These are phyloP conservation scores for Fusarium robinianum DNA, from an alignment of 2,329 filamentous ascomycete genomes.

Conservation along the genomic window DNA sequence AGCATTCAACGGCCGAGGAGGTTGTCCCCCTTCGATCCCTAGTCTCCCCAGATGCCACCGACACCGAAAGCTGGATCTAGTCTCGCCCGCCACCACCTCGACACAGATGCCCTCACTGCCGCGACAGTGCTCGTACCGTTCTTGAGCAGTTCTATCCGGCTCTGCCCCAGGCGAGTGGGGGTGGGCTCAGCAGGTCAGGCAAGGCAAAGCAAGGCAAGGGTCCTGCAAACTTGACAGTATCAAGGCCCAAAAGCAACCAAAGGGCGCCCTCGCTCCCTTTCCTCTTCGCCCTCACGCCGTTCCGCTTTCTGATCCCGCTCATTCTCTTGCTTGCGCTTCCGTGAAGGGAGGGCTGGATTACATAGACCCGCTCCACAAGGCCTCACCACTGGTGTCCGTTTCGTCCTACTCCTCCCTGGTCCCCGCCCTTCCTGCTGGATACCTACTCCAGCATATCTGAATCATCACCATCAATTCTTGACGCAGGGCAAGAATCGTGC, in stretches of 20 bases:
- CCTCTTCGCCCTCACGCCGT: conserved; percentile 20
- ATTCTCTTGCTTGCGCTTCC: conserved; percentile 18
- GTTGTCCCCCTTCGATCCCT: conserved; percentile 13
- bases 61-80: conserved; percentile 16
- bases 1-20: conserved; percentile 38
- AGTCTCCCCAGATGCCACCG: conserved; percentile 26
- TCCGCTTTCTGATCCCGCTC: conserved; percentile 19
- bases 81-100: conserved; percentile 14
- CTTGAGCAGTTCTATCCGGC: no score
- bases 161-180: conserved; percentile 35
- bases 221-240: conserved; percentile 30
- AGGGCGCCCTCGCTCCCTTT: conserved; percentile 25
- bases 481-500: conserved; percentile 41
- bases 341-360: conserved; percentile 31
- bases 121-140: conserved; percentile 17
- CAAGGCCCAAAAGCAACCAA: conserved; percentile 36
- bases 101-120: conserved; percentile 26
- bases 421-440: conserved; percentile 26
- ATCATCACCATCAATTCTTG: conserved; percentile 33
- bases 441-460: conserved; percentile 29
- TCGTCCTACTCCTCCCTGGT: conserved; percentile 28
- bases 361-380: conserved; percentile 30
- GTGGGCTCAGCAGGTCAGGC: conserved; percentile 30
- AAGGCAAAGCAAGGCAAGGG: no score
- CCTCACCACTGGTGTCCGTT: conserved; percentile 22